phyloP scores from a whole-genome alignment of 331 rosid species.

The Pyracantha coccinea region DNA sequence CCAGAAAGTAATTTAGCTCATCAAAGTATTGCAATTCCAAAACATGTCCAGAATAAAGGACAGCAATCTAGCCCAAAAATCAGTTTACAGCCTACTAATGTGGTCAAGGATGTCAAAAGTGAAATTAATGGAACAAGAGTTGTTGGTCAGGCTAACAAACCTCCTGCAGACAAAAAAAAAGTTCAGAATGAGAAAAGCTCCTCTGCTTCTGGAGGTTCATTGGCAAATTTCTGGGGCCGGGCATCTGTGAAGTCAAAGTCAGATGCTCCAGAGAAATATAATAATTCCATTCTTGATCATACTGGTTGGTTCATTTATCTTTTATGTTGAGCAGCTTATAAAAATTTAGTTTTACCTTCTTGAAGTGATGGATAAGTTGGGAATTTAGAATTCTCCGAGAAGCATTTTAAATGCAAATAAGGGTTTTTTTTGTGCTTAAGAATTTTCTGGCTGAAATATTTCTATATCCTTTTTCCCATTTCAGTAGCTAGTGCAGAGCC shows the following conservation, averaged over 20 bases:
- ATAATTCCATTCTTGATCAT: slow-evolving; percentile 22
- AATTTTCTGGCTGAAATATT: neutral
- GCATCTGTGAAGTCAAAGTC: slow-evolving; percentile 72
- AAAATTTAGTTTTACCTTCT: slow-evolving; percentile 11
- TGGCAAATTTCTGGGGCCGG: slow-evolving; percentile 80
- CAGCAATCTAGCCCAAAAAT: slow-evolving; percentile 31
- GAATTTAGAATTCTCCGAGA: slow-evolving; percentile 6
- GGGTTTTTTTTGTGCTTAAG: neutral
- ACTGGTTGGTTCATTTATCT: slow-evolving; percentile 43
- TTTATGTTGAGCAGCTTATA: slow-evolving; percentile 9
- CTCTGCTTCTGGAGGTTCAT: slow-evolving; percentile 58
- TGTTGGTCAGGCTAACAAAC: slow-evolving; percentile 38
- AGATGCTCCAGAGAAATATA: slow-evolving; percentile 33
- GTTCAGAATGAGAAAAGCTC: slow-evolving; percentile 51
- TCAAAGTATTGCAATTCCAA: slow-evolving; percentile 7
- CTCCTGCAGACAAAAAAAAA: slow-evolving; percentile 41
- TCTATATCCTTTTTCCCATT: neutral
- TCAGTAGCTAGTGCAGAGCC: slow-evolving; percentile 45
- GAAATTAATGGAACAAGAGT: slow-evolving; percentile 43
- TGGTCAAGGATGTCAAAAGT: slow-evolving; percentile 49
- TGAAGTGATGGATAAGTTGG: neutral
- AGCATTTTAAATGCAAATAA: neutral
- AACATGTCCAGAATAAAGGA: slow-evolving; percentile 26
- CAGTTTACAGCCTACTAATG: slow-evolving; percentile 33
- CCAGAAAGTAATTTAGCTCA: slow-evolving; percentile 22